A percentile compares a stretch with the other conserved stretches of the same genome.
phyloP scores from a whole-genome alignment of 1,284 basidiomycete genomes.

The Apiotrichum akiyoshidainum region DNA sequence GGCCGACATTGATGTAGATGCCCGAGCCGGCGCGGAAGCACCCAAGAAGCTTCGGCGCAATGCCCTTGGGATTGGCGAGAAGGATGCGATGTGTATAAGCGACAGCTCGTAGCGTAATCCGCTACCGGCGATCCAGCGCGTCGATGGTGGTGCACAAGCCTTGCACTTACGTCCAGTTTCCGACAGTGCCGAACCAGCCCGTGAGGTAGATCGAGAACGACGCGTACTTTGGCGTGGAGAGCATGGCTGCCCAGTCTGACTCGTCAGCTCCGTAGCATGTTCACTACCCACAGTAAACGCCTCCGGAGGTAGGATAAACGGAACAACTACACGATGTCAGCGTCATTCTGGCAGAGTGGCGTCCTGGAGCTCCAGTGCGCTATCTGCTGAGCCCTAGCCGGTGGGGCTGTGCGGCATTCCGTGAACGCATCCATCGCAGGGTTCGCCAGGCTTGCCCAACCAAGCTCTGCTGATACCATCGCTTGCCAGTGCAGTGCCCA shows the following conservation, averaged over 20 bases:
- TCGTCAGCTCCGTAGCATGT: not conserved
- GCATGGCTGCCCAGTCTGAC: conserved; percentile 52
- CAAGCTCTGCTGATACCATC: too few relatives aligned
- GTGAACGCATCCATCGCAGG: not conserved
- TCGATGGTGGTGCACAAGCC: too few relatives aligned
- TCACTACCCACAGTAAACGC: conserved; percentile 49
- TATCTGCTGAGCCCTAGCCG: not conserved
- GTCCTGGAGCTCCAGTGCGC: not conserved
- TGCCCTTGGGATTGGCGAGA: conserved; percentile 5
- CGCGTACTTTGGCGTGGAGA: conserved; percentile 51
- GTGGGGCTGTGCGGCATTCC: too few relatives aligned
- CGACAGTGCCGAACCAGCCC: conserved; percentile 54
- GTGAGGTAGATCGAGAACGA: conserved; percentile 52
- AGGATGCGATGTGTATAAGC: conserved; percentile 13
- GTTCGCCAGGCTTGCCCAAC: not conserved
- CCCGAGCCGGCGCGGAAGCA: conserved; percentile 30
- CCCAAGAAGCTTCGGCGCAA: conserved; percentile 22
- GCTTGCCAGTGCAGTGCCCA: too few relatives aligned
- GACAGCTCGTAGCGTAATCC: too few relatives aligned
- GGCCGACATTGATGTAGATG: conserved; percentile 30
- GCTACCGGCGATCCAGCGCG: too few relatives aligned
- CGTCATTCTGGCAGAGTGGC: too few relatives aligned
- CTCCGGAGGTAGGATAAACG: conserved; percentile 53
- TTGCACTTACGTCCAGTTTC: conserved; percentile 52
- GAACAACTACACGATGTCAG: conserved; percentile 39